Base-by-base conservation (phyloP, 2,329 filamentous ascomycete genomes). In the Bertia moriformis region DNA sequence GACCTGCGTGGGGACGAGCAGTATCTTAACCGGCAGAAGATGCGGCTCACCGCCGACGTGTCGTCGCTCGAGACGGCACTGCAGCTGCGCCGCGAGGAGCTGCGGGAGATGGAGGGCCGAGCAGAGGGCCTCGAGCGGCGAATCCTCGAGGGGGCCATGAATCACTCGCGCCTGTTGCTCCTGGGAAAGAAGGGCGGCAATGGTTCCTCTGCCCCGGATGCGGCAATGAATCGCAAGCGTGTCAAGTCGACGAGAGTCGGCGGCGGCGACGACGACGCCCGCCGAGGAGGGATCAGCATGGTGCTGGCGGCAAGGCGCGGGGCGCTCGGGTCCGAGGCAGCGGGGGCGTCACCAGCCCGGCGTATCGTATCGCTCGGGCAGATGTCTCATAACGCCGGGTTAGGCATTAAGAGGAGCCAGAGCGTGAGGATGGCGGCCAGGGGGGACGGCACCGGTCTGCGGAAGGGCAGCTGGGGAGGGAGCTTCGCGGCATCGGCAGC, bases 141-240 rank as follows among this genome's bases (percentile, higher is more conserved):
- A 18, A 94, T 98, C 48, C 65, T 98, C 20, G 89, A 96, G 47
- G 88, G 89, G 18, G 85, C 96, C 45, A 93, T 98, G 62, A 88
- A 96, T 49, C 89, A 96, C 55, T 95, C 89, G 15, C 82, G 89
- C 4, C 78, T 89, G 18, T 69, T 95, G n/a, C 72, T 96, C 42
- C 83, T 91, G 65, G 67, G 76, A 47, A 80, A 84, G 61, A n/a
- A n/a, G n/a, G n/a, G n/a, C n/a, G 62, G 71, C 40, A 51, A 22
- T 61, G 56, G 51, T 54, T 52, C 46, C 51, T 49, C 54, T 47
- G 63, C 65, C 46, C n/a, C n/a, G n/a, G n/a, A n/a, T n/a, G n/a
- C n/a, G n/a, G 60, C 62, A 35, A 65, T 71, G 64, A 67, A 59
- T 45, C 57, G 69, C 40, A 71, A 69, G 47, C 61, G 69, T 14